A percentile compares a stretch with the other conserved stretches of the same genome.
These are phyloP conservation scores for Alisma plantagoaquatica DNA, from an alignment of 106 monocot genomes.

Conservation along the genomic window DNA sequence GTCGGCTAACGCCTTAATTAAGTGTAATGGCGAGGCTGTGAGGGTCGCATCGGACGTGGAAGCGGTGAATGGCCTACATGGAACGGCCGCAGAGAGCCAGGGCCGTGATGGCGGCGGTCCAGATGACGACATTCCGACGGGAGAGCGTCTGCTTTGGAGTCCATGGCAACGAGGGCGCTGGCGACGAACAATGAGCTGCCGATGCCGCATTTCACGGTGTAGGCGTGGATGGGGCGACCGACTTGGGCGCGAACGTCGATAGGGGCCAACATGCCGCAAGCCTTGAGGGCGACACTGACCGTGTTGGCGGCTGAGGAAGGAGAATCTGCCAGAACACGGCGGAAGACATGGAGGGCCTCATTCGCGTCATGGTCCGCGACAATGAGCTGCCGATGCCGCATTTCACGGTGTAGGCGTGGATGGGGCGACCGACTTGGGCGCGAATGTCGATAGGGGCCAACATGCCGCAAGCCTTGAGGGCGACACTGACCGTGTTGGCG, in stretches of 20 bases:
- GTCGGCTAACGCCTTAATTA: constrained; percentile 66
- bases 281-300: constrained; percentile 56
- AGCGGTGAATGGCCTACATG: constrained; percentile 28
- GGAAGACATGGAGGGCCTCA: constrained; percentile 55
- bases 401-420: constrained; percentile 50
- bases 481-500: constrained; percentile 50
- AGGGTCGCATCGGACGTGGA: constrained; percentile 44
- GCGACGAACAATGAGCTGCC: constrained; percentile 40
- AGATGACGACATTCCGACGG: constrained; percentile 47
- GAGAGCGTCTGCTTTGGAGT: constrained; percentile 23
- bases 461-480: constrained; percentile 45
- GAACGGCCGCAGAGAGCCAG: constrained; percentile 29
- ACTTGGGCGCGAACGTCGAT: constrained; percentile 2
- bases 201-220: constrained; percentile 28
- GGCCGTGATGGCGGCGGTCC: constrained; percentile 53
- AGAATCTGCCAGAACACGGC: constrained; percentile 11
- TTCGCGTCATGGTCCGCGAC: too few relatives aligned
- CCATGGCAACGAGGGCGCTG: constrained; percentile 52
- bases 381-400: constrained; percentile 15
- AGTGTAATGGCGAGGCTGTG: constrained; percentile 56
- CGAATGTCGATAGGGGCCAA: constrained; percentile 4
- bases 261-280: constrained; percentile 23
- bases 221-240: constrained; percentile 43
- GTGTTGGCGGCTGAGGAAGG: constrained; percentile 24
- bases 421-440: constrained; percentile 14